Base-by-base conservation (phyloP, 495 filamentous ascomycete species). In the Penicillium taxi region DNA sequence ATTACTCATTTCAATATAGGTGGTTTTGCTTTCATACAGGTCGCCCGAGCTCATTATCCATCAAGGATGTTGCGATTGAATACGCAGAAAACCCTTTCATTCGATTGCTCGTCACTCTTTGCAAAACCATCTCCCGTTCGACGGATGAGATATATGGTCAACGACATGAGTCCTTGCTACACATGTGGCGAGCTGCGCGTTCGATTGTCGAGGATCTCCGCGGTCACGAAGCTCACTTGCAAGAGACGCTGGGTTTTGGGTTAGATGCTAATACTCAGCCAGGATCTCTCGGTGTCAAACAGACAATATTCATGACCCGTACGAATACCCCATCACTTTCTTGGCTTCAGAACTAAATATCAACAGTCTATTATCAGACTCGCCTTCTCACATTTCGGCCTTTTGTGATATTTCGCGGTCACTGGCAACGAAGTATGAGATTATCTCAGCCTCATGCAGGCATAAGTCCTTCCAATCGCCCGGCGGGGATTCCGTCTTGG, bases 11-110 rank as follows among this genome's bases (percentile, higher is more conserved):
- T 2, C 26, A n/a, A n/a, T n/a, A n/a, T n/a, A 70, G 66, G 9
- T 67, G 64, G 64, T 61, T 63, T 23, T 64, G 61, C 31, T 67
- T 67, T 28, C 58, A 64, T 30, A 32, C 58, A 0, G 66, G 66
- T 0, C 63, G 64, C 19, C 61, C 64, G 2, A 59, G 55, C 20
- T 61, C 58, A 0, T 34, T 68, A 0, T 58, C 48, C 1, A 24
- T 55, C 11, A 56, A 53, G 21, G 64, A 67, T 21, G 50, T 64
- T 13, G 53, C 53, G 0, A 63, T 65, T 26, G 52, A 56, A 31
- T 39, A 45, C 9, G 48, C 64, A 5, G 44, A 63, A 26, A 53
- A 70, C 19, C 51, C 63, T 0, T 63, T 67, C 14, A 35, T 67
- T 23, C 43, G 53, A 17, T 38, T 52, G 0, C 35, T 70, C 16